Percentiles rank a stretch among this genome's conserved stretches.
Evolutionary conservation across 768 basidiomycete genomes (phyloP).

Genomic region (Favolaschia claudopus): DNA sequence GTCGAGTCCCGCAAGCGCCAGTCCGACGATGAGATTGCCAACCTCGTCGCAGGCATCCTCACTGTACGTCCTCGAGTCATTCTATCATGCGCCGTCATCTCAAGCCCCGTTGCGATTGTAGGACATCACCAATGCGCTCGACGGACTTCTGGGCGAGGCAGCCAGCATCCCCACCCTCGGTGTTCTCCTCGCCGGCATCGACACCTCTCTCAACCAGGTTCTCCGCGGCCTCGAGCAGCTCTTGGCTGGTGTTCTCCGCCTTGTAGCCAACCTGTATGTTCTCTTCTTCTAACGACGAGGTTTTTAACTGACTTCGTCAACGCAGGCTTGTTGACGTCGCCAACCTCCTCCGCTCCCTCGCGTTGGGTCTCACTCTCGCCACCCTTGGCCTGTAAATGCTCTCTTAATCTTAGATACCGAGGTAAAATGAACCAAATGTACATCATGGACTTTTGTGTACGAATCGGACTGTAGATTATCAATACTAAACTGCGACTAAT

Average conservation of each 20-base stretch:
- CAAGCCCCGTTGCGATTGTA: neutral
- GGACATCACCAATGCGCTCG: conserved; percentile 27
- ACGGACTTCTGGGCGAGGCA: conserved; percentile 16
- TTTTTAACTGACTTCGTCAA: conserved; percentile 34
- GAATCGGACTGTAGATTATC: no score
- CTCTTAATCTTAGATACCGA: no score
- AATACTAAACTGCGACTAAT: no score
- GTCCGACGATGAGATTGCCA: conserved; percentile 26
- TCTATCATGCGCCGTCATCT: neutral
- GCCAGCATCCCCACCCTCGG: conserved; percentile 26
- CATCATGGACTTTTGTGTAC: no score
- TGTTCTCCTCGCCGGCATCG: conserved; percentile 25
- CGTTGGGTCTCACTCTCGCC: neutral
- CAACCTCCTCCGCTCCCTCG: neutral
- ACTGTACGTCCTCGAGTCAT: conserved; percentile 16
- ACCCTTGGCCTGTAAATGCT: conserved; percentile 10
- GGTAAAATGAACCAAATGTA: no score
- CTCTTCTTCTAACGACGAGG: conserved; percentile 28
- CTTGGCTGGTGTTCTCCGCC: conserved; percentile 31
- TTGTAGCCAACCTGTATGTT: conserved; percentile 30
- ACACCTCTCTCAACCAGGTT: conserved; percentile 28
- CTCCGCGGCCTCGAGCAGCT: conserved; percentile 30
- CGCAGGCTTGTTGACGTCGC: conserved; percentile 18
- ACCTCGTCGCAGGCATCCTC: conserved; percentile 28
- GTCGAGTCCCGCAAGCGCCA: conserved; percentile 20